Percentiles rank a stretch among this genome's conserved stretches.
phyloP scores from a whole-genome alignment of 2,329 filamentous ascomycete genomes.

The Cadophora sp. region DNA sequence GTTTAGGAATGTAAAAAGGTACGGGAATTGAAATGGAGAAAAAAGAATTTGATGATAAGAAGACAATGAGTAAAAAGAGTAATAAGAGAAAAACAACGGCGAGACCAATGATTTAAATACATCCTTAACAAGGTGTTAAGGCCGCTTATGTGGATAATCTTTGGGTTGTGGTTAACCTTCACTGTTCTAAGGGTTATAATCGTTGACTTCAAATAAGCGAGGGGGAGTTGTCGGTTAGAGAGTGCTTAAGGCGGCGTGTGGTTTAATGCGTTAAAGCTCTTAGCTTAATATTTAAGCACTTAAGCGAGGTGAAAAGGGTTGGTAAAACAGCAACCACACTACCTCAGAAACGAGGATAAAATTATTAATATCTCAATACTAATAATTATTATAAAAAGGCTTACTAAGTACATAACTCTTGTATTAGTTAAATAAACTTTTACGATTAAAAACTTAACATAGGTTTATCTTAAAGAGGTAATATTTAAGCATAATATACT shows the following conservation, averaged over 20 bases:
- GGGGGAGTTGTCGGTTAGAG: neutral
- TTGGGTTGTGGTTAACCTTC: neutral
- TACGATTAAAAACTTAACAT: too few relatives aligned
- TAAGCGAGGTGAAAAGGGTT: conserved; percentile 9
- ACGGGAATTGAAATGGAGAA: neutral
- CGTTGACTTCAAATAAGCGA: neutral
- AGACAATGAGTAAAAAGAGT: neutral
- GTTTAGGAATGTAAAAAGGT: conserved; percentile 1
- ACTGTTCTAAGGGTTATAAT: neutral
- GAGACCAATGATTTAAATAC: conserved; percentile 2
- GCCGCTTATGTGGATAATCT: neutral
- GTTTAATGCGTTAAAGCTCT: neutral
- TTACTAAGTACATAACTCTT: too few relatives aligned
- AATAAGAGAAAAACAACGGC: conserved; percentile 7
- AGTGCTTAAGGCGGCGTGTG: too few relatives aligned
- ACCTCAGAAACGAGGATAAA: conserved; percentile 6
- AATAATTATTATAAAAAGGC: too few relatives aligned
- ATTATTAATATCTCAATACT: conserved; percentile 11
- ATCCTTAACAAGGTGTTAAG: neutral
- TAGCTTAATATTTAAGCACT: conserved; percentile 1
- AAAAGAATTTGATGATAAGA: conserved; percentile 1
- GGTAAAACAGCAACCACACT: conserved; percentile 12
- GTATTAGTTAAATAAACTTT: too few relatives aligned
- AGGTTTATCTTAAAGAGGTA: too few relatives aligned
- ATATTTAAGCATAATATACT: too few relatives aligned